These are phyloP conservation scores for Camellia granthamiana DNA, from an alignment of 148 eudicot genomes.

Conservation along the genomic window DNA sequence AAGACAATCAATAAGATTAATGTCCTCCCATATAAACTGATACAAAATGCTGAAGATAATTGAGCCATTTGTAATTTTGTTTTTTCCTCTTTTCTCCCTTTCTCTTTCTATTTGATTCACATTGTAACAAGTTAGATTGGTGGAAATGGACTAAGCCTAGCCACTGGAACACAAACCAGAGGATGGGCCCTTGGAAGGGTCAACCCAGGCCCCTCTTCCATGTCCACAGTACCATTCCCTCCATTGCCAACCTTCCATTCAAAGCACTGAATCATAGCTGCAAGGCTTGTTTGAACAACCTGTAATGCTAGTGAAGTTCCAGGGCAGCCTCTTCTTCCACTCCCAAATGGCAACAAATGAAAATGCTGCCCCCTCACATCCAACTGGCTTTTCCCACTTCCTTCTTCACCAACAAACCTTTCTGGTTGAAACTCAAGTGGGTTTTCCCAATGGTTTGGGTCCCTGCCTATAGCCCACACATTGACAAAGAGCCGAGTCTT, in stretches of 20 bases:
- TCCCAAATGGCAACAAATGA: constrained; percentile 39
- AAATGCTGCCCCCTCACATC: constrained; percentile 38
- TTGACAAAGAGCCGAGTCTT: constrained; percentile 32
- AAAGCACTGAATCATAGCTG: constrained; percentile 40
- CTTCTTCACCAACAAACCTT: constrained; percentile 25
- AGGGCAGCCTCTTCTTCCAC: constrained; percentile 43
- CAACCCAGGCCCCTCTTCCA: constrained; percentile 40
- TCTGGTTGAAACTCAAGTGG: constrained; percentile 34
- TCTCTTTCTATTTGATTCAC: too few species aligned
- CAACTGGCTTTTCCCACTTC: constrained; percentile 15
- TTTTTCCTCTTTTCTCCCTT: too few species aligned
- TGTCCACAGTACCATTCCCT: constrained; percentile 27
- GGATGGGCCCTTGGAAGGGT: constrained; percentile 39
- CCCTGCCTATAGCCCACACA: constrained; percentile 34
- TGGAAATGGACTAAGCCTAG: constrained; percentile 26
- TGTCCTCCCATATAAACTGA: too few species aligned
- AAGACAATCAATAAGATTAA: too few species aligned
- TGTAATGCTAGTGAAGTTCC: constrained; percentile 35
- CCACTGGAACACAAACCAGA: constrained; percentile 35
- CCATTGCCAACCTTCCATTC: constrained; percentile 31
- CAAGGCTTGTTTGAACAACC: constrained; percentile 29
- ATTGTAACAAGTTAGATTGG: not conserved
- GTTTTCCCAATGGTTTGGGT: constrained; percentile 32
- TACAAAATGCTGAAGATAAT: too few species aligned
- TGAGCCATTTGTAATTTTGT: too few species aligned